These are phyloP conservation scores for Pontederia paniculata DNA, from an alignment of 176 grass and related monocot genomes.

Conservation along the genomic window DNA sequence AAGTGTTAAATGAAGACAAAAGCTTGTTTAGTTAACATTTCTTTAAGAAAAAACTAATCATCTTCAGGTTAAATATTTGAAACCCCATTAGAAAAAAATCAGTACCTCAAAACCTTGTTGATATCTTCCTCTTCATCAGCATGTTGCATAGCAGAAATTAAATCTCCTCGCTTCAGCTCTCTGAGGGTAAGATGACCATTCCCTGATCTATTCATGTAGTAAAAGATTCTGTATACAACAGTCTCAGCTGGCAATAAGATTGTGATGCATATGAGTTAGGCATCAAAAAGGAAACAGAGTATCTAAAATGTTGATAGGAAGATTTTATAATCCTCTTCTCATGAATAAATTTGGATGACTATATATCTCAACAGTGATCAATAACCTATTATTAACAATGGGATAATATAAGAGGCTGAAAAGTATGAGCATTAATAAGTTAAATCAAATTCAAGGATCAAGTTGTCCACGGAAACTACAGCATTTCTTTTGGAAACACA, in stretches of 20 bases:
- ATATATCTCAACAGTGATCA: neutral
- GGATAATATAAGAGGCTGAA: no score
- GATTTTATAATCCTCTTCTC: neutral
- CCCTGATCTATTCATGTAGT: slow-evolving; percentile 75
- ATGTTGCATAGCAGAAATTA: slow-evolving; percentile 55
- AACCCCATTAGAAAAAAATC: no score
- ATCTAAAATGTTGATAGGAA: slow-evolving; percentile 1
- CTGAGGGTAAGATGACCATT: slow-evolving; percentile 61
- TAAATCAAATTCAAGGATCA: no score
- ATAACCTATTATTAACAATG: slow-evolving; percentile 1
- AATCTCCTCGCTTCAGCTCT: slow-evolving; percentile 83
- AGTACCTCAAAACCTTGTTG: slow-evolving; percentile 80
- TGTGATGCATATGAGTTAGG: no score
- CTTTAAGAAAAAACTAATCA: no score
- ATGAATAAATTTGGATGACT: neutral
- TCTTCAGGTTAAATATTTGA: no score
- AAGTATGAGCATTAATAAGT: no score
- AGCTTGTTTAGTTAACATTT: no score
- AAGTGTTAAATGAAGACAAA: no score
- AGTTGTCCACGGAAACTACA: no score
- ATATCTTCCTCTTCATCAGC: slow-evolving; percentile 92
- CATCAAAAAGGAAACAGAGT: no score
- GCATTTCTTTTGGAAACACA: no score
- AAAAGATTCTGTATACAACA: slow-evolving; percentile 82
- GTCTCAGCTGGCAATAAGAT: slow-evolving; percentile 56